phyloP scores from a whole-genome alignment of 2,329 filamentous ascomycete species.

The Arthrobotrys conoides region DNA sequence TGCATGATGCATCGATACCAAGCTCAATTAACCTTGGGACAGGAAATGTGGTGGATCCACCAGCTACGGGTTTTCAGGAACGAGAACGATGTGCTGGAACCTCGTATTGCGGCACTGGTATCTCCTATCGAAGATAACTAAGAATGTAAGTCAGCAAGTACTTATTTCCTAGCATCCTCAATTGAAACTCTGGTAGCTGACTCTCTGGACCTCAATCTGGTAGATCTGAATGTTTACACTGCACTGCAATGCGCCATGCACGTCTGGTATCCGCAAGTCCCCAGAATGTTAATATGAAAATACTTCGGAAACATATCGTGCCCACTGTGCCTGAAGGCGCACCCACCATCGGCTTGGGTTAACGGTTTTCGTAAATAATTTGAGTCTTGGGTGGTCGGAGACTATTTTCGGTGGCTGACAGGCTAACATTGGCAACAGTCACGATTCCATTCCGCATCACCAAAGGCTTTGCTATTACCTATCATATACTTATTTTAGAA shows the following conservation, averaged over 20 bases:
- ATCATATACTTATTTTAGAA: slow-evolving; percentile 39
- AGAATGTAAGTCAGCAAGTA: too few relatives aligned
- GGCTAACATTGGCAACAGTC: slow-evolving; percentile 5
- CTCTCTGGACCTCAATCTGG: too few relatives aligned
- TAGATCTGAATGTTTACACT: too few relatives aligned
- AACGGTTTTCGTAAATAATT: slow-evolving; percentile 5
- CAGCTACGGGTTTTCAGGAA: slow-evolving; percentile 29
- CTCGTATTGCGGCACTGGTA: slow-evolving; percentile 35
- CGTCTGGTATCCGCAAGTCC: too few relatives aligned
- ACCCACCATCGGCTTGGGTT: slow-evolving; percentile 26
- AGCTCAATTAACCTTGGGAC: slow-evolving; percentile 58
- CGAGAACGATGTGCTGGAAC: slow-evolving; percentile 46
- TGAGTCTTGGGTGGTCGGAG: slow-evolving; percentile 35
- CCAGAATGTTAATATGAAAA: not conserved
- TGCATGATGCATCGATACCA: slow-evolving; percentile 54
- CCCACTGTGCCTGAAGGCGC: not conserved
- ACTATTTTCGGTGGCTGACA: slow-evolving; percentile 25
- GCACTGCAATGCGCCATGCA: too few relatives aligned
- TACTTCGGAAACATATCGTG: not conserved
- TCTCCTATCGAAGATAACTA: slow-evolving; percentile 22
- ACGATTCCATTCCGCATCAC: slow-evolving; percentile 8
- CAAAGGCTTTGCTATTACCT: slow-evolving; percentile 26
- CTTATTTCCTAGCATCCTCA: too few relatives aligned
- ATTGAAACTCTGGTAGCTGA: too few relatives aligned
- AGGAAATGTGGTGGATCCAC: slow-evolving; percentile 50